A percentile compares a stretch with the other conserved stretches of the same genome.
Evolutionary conservation across 495 filamentous ascomycete species (phyloP).

Genomic region (Penicillium nucicola): DNA sequence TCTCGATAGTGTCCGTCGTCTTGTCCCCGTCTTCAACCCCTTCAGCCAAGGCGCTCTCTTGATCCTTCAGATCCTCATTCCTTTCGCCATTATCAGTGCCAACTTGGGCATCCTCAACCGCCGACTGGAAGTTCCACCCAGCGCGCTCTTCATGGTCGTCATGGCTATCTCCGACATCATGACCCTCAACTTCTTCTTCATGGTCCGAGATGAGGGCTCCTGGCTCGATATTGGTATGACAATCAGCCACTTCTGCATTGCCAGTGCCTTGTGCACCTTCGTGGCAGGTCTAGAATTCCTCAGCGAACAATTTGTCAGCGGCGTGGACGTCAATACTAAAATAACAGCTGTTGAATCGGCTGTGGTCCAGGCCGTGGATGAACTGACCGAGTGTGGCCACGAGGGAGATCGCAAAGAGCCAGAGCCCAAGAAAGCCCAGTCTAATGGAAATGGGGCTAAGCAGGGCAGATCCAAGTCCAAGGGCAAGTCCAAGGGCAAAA

Average conservation of each 20-base stretch:
- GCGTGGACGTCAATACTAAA: slow-evolving; percentile 63
- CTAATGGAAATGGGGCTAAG: slow-evolving; percentile 1
- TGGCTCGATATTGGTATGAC: slow-evolving; percentile 98
- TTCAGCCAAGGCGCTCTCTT: slow-evolving; percentile 89
- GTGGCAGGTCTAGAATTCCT: slow-evolving; percentile 84
- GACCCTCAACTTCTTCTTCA: slow-evolving; percentile 96
- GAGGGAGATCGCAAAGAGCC: slow-evolving; percentile 6
- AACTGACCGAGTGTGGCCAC: slow-evolving; percentile 18
- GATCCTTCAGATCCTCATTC: slow-evolving; percentile 86
- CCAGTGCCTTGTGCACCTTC: slow-evolving; percentile 84
- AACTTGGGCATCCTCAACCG: slow-evolving; percentile 94
- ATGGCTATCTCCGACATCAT: slow-evolving; percentile 90
- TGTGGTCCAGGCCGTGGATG: slow-evolving; percentile 14
- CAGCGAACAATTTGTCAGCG: slow-evolving; percentile 78
- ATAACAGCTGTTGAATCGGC: slow-evolving; percentile 9
- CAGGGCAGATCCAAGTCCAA: slow-evolving; percentile 1
- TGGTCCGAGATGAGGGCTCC: slow-evolving; percentile 90
- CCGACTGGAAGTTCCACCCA: slow-evolving; percentile 73
- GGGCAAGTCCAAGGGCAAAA: slow-evolving; percentile 11
- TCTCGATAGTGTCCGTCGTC: slow-evolving; percentile 82
- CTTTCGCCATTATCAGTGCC: slow-evolving; percentile 89
- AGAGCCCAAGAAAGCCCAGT: background rate
- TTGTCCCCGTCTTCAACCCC: slow-evolving; percentile 93
- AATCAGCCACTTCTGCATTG: slow-evolving; percentile 92
- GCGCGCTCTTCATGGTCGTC: slow-evolving; percentile 88